These are phyloP conservation scores for Globisporangium solare DNA, from an alignment of 352 stramenopile genomes.

Conservation along the genomic window DNA sequence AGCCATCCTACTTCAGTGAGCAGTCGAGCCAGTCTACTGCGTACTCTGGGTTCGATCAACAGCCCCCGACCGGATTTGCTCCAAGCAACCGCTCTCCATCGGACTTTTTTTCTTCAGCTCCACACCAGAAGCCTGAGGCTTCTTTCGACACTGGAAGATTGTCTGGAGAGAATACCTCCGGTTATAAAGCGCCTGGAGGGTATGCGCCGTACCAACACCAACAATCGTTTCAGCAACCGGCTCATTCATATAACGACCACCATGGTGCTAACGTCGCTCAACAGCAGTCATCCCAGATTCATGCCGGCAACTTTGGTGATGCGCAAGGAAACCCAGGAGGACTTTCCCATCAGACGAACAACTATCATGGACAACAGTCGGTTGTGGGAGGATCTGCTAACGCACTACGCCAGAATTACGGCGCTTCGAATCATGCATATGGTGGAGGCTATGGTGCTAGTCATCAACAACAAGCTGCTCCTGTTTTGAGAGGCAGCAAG, in stretches of 20 bases:
- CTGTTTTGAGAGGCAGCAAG: constrained; percentile 52
- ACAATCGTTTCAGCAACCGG: constrained; percentile 8
- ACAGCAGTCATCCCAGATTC: not conserved
- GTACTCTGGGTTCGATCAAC: constrained; percentile 23
- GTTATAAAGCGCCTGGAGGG: not conserved
- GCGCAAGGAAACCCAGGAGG: not conserved
- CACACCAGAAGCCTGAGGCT: constrained; percentile 18
- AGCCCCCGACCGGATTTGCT: constrained; percentile 9
- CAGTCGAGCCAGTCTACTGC: constrained; percentile 12
- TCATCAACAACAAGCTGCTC: constrained; percentile 7
- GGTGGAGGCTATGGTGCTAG: constrained; percentile 8
- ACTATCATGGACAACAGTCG: not conserved
- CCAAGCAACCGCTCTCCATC: constrained; percentile 14
- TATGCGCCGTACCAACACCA: constrained; percentile 3
- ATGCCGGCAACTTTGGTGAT: constrained; percentile 4
- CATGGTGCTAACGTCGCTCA: not conserved
- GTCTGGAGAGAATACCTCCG: constrained; percentile 1
- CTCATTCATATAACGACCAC: not conserved
- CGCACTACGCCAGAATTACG: not conserved
- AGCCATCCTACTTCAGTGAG: constrained; percentile 11
- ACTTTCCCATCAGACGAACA: constrained; percentile 8
- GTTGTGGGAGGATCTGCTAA: not conserved
- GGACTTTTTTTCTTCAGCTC: constrained; percentile 35
- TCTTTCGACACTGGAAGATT: constrained; percentile 10
- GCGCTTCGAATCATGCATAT: constrained; percentile 9